Percentiles rank a stretch among this genome's conserved stretches.
Evolutionary conservation across 129 eudicot genomes (phyloP).

Genomic region (Heracleum sosnowskyi): DNA sequence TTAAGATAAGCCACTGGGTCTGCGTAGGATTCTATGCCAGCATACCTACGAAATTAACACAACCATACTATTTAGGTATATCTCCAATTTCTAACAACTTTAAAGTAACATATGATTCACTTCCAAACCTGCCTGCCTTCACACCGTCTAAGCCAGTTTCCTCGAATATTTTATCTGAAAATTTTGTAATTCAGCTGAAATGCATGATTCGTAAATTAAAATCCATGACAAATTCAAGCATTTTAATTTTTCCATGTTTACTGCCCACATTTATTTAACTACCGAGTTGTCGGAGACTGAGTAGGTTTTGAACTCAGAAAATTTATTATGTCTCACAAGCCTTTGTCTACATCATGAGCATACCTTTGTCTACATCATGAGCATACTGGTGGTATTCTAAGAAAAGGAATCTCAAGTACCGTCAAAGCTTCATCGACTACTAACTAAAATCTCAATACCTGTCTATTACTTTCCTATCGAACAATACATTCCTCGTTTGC

Average conservation of each 20-base stretch:
- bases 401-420: not conserved
- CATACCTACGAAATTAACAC: conserved; percentile 22
- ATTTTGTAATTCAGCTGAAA: not conserved
- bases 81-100: not conserved
- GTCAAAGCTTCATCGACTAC: not conserved
- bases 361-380: conserved; percentile 1
- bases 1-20: conserved; percentile 35
- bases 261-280: not conserved
- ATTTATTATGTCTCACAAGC: not conserved
- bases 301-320: not conserved
- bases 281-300: not conserved
- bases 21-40: conserved; percentile 39
- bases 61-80: conserved; percentile 3
- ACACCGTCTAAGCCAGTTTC: not conserved
- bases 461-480: too few species aligned
- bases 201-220: not conserved
- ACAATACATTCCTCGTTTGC: too few species aligned
- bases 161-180: not conserved
- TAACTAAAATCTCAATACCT: too few species aligned
- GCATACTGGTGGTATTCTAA: not conserved
- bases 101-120: not conserved
- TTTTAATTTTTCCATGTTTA: not conserved
- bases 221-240: not conserved
- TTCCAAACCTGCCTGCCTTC: conserved; percentile 31
- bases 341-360: conserved; percentile 4